Conservation (phyloP, 1,284 basidiomycete species). For the Melampsora occidentalis region DNA sequence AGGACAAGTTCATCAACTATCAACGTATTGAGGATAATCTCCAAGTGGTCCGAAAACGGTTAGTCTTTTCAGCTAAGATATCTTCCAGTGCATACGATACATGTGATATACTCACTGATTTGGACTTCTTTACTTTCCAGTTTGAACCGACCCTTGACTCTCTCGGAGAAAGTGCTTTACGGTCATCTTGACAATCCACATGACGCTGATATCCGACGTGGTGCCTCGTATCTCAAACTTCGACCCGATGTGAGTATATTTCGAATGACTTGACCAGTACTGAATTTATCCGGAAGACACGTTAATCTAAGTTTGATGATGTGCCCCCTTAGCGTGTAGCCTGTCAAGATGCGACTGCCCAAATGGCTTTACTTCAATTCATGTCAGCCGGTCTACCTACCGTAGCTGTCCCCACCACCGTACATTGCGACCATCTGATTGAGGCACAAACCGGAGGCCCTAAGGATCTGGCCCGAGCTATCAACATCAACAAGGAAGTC, state of each 20-base stretch:
- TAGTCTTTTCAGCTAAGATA: constrained; percentile 52
- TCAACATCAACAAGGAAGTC: constrained; percentile 96
- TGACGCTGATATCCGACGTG: constrained; percentile 80
- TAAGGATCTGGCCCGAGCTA: constrained; percentile 88
- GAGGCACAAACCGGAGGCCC: constrained; percentile 92
- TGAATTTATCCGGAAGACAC: too few relatives aligned
- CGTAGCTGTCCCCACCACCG: constrained; percentile 90
- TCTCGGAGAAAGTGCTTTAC: constrained; percentile 98
- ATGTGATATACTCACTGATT: constrained; percentile 26
- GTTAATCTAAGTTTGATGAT: constrained; percentile 15
- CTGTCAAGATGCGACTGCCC: constrained; percentile 96
- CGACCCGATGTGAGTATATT: constrained; percentile 76
- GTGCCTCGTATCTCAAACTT: constrained; percentile 89
- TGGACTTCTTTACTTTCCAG: constrained; percentile 56
- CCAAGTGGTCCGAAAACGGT: constrained; percentile 74
- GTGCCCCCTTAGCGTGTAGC: constrained; percentile 75
- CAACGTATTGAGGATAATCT: constrained; percentile 96
- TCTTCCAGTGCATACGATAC: constrained; percentile 7
- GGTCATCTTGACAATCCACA: constrained; percentile 94
- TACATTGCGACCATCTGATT: constrained; percentile 90
- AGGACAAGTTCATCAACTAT: constrained; percentile 87
- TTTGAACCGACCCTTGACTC: constrained; percentile 84
- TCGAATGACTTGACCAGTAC: constrained; percentile 7
- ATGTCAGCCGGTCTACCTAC: constrained; percentile 99
- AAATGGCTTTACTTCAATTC: constrained; percentile 99